Base-by-base conservation (phyloP, 768 basidiomycete genomes). In the Mycena metata region DNA sequence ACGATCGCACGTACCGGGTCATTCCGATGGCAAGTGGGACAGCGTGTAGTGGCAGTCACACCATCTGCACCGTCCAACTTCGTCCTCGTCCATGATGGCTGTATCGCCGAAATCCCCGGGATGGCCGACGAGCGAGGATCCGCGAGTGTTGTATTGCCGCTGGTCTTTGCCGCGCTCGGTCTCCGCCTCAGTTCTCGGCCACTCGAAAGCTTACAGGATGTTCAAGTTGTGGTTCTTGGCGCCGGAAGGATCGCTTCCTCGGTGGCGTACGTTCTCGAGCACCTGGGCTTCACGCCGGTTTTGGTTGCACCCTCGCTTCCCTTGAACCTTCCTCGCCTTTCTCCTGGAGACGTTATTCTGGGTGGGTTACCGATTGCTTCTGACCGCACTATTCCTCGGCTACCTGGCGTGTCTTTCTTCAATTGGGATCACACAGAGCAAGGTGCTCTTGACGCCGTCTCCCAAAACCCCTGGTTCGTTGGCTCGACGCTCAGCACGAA, bases 371-470 rank as follows among this genome's bases (percentile, higher is more conserved):
- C 54, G 2, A 7, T 33, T n/a, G 54, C 55, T 4, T 47, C 45
- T 16, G 64, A 26, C 24, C 21, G 42, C 10, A 57, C 64, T 35
- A 23, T 57, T 19, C 64, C 64, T 39, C 17, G 45, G 2, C 43
- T 57, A 11, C n/a, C 7, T 11, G 54, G 55, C 0, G 54, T 65
- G 24, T 47, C 55, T 23, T 9, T 57, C 26, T 64, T 64, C 42
- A 64, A 64, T 42, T 64, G 63, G 63, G 52, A 55, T 36, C 36
- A 64, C 52, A 11, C 51, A 46, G 55, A 57, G 10, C 64, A 65
- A 47, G 45, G 54, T 10, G 55, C 54, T 5, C 43, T 57, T 17
- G 45, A 54, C 43, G 55, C 64, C n/a, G 43, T 65, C 24, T 13
- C 19, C 12, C 10, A n/a, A 39, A 54, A 12, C 21, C 52, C 52